Evolutionary conservation across 2,329 filamentous ascomycete genomes (phyloP).

Genomic region (Fusarium beomiforme): DNA sequence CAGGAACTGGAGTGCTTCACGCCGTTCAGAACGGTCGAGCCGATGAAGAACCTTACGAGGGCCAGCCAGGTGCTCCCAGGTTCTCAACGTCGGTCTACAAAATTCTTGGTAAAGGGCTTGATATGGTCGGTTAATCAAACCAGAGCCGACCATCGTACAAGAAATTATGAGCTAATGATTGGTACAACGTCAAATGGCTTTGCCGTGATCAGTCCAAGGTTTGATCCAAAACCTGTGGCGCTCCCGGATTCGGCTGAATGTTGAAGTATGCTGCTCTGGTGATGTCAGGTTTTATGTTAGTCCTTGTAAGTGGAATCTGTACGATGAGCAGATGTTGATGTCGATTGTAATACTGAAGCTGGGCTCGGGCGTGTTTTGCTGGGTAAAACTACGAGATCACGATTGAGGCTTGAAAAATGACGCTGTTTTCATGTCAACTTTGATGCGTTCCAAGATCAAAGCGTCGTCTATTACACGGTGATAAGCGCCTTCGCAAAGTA

Average conservation of each 20-base stretch:
- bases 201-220: conserved; percentile 4
- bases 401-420: conserved; percentile 10
- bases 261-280: background rate
- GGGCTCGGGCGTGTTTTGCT: background rate
- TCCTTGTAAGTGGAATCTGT: background rate
- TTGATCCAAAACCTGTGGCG: conserved; percentile 18
- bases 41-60: conserved; percentile 50
- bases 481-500: background rate
- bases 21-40: conserved; percentile 14
- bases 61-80: background rate
- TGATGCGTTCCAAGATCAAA: background rate
- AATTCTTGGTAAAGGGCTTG: background rate
- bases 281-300: conserved; percentile 14
- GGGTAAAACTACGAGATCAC: background rate
- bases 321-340: background rate
- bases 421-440: background rate
- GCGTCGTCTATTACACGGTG: background rate
- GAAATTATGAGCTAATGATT: background rate
- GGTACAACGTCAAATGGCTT: conserved; percentile 8
- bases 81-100: conserved; percentile 55
- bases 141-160: background rate
- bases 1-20: conserved; percentile 10
- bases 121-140: conserved; percentile 5
- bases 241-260: conserved; percentile 16
- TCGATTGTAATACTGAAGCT: background rate